Evolutionary conservation across 2,329 filamentous ascomycete species (phyloP), one percentile per base, ranked within the genome.

Genomic region (Exophiala xenobiotica): DNA sequence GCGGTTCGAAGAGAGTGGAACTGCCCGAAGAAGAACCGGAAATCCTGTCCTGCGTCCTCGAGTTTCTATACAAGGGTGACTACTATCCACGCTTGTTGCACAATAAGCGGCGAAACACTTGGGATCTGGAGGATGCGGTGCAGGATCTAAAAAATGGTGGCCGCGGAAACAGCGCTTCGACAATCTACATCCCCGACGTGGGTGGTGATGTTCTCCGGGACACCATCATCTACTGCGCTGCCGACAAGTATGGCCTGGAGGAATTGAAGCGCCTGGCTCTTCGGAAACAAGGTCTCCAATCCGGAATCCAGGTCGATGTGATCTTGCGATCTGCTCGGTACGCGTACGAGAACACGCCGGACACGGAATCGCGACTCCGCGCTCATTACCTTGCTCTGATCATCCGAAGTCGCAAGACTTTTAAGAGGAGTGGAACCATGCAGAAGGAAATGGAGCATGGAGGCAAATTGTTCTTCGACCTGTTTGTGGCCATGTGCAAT

Each of bases 371-470:
- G 68, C 83, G 86, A 67, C 85, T 97, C 72, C 90, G 91, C 77
- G 91, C 91, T 78, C 90, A 96, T 78, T 96, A 96, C 79, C 85
- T 97, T 71, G 90, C 91, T 70, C 83, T 96, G 74, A 95, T 96
- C 74, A 96, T 96, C 78, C 87, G 91, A 78, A 92, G 88, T 80
- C 89, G 92, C 73, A 90, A 90, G 79, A 96, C 90, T 67, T 96
- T 97, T 74, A 96, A 96, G 86, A 85, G 88, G 75, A 96, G 90
- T 78, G 91, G 91, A 74, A 96, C 91, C 73, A 95, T 96, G 90
- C 91, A 96, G 81, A 86, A 88, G 77, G 91, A 96, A 78, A 96
- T 97, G 91, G 89, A 96, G 78, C 84, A 84, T 73, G 90, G 91
- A 71, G 90, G 83, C 75, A 91, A 91, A 80, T 80, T 96, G 76